These are phyloP conservation scores for Didymella pomorum DNA, from an alignment of 2,329 filamentous ascomycete genomes.

Conservation along the genomic window DNA sequence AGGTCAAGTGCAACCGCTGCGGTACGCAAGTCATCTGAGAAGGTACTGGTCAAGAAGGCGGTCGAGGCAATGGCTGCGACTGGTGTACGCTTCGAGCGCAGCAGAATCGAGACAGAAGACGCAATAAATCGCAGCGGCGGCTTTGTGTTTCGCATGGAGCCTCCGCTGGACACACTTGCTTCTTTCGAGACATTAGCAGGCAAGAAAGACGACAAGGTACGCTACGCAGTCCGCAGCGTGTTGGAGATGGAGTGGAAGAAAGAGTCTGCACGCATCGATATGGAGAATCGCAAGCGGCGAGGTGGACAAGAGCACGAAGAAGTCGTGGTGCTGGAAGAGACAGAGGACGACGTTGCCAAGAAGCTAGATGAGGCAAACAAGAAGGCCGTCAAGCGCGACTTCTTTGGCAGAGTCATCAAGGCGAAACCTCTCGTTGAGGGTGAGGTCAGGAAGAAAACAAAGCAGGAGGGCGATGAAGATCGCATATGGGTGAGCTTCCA, in stretches of 20 bases:
- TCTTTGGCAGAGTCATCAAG: conserved; percentile 79
- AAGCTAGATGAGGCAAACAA: conserved; percentile 36
- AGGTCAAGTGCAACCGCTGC: conserved; percentile 70
- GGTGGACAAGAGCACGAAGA: conserved; percentile 40
- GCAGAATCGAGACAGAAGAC: conserved; percentile 76
- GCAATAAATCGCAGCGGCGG: conserved; percentile 58
- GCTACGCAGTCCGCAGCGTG: conserved; percentile 94
- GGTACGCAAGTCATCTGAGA: conserved; percentile 87
- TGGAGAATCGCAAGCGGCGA: conserved; percentile 68
- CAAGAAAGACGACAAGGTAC: conserved; percentile 72
- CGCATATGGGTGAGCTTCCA: conserved; percentile 89
- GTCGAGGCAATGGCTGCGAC: conserved; percentile 84
- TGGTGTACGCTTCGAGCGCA: conserved; percentile 81
- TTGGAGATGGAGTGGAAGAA: conserved; percentile 88
- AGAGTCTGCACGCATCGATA: conserved; percentile 72
- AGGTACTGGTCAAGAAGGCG: conserved; percentile 78
- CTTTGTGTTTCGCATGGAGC: conserved; percentile 95
- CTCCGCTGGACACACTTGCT: conserved; percentile 81
- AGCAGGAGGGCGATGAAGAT: conserved; percentile 56
- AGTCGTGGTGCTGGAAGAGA: conserved; percentile 25
- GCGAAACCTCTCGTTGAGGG: conserved; percentile 53
- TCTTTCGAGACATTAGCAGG: conserved; percentile 73
- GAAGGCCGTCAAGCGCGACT: conserved; percentile 73
- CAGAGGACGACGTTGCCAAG: conserved; percentile 26
- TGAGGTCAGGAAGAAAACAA: conserved; percentile 54